phyloP scores from a whole-genome alignment of 2,329 filamentous ascomycete species.

The Talaromyces atroroseus region DNA sequence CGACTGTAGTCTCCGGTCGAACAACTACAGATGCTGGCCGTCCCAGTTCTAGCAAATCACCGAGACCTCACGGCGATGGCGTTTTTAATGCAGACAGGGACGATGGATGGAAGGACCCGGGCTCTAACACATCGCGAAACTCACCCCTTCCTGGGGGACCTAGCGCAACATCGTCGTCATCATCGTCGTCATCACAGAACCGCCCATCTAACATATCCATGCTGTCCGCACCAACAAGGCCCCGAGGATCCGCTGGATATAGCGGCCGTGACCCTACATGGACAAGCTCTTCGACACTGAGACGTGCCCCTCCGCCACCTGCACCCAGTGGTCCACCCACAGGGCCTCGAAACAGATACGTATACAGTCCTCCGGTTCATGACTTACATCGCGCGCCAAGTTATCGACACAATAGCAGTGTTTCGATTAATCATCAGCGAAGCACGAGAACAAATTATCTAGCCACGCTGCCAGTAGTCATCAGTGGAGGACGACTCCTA shows the following conservation, averaged over 20 bases:
- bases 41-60: background rate
- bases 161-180: constrained; percentile 23
- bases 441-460: constrained; percentile 38
- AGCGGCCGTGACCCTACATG: constrained; percentile 26
- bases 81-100: background rate
- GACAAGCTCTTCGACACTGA: constrained; percentile 25
- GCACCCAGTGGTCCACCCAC: constrained; percentile 30
- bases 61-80: background rate
- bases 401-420: constrained; percentile 29
- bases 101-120: background rate
- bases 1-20: background rate
- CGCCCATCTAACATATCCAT: constrained; percentile 36
- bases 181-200: constrained; percentile 31
- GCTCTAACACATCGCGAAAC: background rate
- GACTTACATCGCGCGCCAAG: constrained; percentile 29
- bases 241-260: constrained; percentile 35
- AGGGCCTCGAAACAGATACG: constrained; percentile 32
- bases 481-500: constrained; percentile 39
- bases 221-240: constrained; percentile 44
- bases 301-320: constrained; percentile 28
- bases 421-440: constrained; percentile 16
- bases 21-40: background rate
- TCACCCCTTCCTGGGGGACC: constrained; percentile 22
- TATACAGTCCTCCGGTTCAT: constrained; percentile 21
- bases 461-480: constrained; percentile 32